Conservation (phyloP, 192 early-diverging fungal species). For the Podila verticillata region DNA sequence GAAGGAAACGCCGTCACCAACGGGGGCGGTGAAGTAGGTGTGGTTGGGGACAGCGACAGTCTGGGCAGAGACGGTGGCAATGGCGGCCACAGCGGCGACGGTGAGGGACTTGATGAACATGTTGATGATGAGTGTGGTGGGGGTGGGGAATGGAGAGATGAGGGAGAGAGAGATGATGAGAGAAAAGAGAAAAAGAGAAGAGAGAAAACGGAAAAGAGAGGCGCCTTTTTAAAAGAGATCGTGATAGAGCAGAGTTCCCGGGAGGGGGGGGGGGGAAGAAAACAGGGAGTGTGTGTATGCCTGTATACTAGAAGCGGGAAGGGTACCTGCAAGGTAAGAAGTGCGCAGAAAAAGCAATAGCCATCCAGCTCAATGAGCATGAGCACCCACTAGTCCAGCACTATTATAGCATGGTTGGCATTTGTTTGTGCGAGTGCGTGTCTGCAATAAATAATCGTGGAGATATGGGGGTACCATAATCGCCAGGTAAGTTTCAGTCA, state of each 20-base stretch:
- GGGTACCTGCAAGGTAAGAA: too few relatives aligned
- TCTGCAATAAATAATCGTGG: too few relatives aligned
- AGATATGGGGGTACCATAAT: too few relatives aligned
- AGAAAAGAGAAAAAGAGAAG: constrained; percentile 11
- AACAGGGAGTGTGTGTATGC: background rate
- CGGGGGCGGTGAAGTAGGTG: constrained; percentile 36
- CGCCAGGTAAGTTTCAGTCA: too few relatives aligned
- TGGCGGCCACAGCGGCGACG: constrained; percentile 35
- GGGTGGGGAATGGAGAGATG: background rate
- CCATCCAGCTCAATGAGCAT: too few relatives aligned
- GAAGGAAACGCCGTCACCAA: background rate
- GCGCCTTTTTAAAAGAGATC: background rate
- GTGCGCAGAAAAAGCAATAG: too few relatives aligned
- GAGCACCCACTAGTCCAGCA: too few relatives aligned
- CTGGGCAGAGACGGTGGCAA: constrained; percentile 26
- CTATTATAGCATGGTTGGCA: too few relatives aligned
- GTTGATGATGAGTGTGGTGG: background rate
- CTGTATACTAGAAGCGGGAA: too few relatives aligned
- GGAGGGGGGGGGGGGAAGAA: background rate
- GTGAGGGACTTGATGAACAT: constrained; percentile 40
- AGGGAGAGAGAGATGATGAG: background rate
- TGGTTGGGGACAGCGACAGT: constrained; percentile 3
- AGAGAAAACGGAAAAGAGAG: background rate
- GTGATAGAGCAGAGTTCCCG: background rate
- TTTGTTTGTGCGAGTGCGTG: too few relatives aligned